A percentile compares a stretch with the other conserved stretches of the same genome.
Evolutionary conservation across 345 rosid genomes (phyloP).

Genomic region (Bretschneidera sinensis): DNA sequence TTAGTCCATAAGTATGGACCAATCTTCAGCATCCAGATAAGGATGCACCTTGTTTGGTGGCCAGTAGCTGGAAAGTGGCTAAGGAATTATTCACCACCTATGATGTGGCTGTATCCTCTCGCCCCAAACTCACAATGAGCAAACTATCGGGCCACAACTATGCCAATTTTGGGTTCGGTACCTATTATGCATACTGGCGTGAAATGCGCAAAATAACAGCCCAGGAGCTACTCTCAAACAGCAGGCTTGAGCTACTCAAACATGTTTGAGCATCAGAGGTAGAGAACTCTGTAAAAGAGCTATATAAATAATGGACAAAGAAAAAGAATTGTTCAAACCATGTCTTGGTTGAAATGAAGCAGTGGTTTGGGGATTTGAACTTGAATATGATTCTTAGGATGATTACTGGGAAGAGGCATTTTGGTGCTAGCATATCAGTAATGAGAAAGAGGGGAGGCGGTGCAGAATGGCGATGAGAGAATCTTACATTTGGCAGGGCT

Average conservation of each 20-base stretch:
- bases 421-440: conserved; percentile 1
- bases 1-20: no score
- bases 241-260: no score
- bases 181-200: conserved; percentile 33
- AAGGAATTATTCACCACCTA: conserved; percentile 34
- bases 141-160: conserved; percentile 22
- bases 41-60: no score
- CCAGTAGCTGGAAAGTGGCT: no score
- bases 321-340: background rate
- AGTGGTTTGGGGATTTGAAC: conserved; percentile 26
- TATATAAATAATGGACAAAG: conserved; percentile 15
- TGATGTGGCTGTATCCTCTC: conserved; percentile 27
- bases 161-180: conserved; percentile 25
- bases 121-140: conserved; percentile 18
- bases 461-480: conserved; percentile 16
- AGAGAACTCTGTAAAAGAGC: conserved; percentile 10
- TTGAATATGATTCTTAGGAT: conserved; percentile 28
- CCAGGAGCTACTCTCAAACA: conserved; percentile 27
- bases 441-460: conserved; percentile 18
- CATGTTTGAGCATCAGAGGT: conserved; percentile 23
- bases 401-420: conserved; percentile 25
- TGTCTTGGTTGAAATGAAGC: conserved; percentile 21
- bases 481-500: conserved; percentile 17
- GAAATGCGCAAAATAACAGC: conserved; percentile 29
- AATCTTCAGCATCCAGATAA: no score